A percentile compares a stretch with the other conserved stretches of the same genome.
phyloP scores from a whole-genome alignment of 176 grass and related monocot species.

The Alloteropsis semialata region DNA sequence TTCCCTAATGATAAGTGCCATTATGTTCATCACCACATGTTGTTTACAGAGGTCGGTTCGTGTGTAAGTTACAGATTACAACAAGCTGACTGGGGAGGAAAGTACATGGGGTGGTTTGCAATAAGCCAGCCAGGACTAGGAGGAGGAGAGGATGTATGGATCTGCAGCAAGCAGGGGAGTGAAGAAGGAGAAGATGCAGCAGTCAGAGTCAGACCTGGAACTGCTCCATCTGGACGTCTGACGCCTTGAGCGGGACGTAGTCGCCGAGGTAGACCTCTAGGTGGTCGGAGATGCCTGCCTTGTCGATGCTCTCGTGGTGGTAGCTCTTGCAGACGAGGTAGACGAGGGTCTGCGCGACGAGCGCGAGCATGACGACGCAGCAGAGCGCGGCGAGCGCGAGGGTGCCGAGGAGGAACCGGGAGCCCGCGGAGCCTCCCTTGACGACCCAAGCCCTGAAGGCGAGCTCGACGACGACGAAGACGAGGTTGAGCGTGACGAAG shows the following conservation, averaged over 20 bases:
- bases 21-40: neutral
- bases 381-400: constrained; percentile 47
- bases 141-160: neutral
- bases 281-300: constrained; percentile 75
- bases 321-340: constrained; percentile 96
- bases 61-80: neutral
- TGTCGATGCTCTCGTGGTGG: constrained; percentile 95
- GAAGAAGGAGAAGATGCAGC: no score
- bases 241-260: constrained; percentile 78
- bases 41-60: neutral
- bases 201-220: constrained; percentile 40
- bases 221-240: constrained; percentile 82
- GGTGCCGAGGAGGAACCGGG: constrained; percentile 24
- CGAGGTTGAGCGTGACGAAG: constrained; percentile 60
- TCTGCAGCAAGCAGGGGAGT: neutral
- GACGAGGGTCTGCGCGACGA: constrained; percentile 75
- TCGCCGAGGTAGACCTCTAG: constrained; percentile 90
- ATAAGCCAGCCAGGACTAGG: neutral
- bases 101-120: neutral
- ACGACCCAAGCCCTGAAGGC: constrained; percentile 55
- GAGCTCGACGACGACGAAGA: constrained; percentile 58
- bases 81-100: neutral
- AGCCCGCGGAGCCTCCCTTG: neutral
- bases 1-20: neutral
- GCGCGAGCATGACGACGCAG: constrained; percentile 63